phyloP scores from a whole-genome alignment of 2,329 filamentous ascomycete species.

The Myriosclerotinia curreyana region DNA sequence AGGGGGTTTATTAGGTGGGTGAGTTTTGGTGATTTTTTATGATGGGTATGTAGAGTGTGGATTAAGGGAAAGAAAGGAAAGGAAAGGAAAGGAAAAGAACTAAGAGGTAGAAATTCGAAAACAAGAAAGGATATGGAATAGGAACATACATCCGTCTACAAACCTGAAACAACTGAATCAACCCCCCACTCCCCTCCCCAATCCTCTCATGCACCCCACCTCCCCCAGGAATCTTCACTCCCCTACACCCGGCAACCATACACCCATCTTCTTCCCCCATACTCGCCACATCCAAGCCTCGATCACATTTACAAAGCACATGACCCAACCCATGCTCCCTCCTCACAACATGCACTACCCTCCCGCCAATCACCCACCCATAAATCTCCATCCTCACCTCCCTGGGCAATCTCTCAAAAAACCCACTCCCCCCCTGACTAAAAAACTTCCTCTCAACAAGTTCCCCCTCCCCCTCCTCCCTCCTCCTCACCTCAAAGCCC shows the following conservation, averaged over 20 bases:
- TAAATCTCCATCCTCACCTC: slow-evolving; percentile 25
- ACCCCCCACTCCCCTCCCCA: slow-evolving; percentile 6
- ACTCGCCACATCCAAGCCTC: slow-evolving; percentile 15
- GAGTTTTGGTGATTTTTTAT: background rate
- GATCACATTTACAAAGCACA: slow-evolving; percentile 9
- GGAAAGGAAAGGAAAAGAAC: background rate
- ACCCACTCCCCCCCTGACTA: background rate
- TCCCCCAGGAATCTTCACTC: slow-evolving; percentile 25
- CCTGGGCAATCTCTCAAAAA: slow-evolving; percentile 9
- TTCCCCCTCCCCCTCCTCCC: background rate
- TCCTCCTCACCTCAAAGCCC: background rate
- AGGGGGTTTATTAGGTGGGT: background rate
- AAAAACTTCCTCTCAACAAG: background rate
- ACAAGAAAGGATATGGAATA: background rate
- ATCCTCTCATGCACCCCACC: slow-evolving; percentile 1
- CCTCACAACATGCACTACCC: slow-evolving; percentile 28
- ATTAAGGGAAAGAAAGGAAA: background rate
- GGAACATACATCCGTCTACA: slow-evolving; percentile 30
- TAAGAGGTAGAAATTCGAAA: background rate
- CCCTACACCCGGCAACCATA: slow-evolving; percentile 24
- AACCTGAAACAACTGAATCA: slow-evolving; percentile 28
- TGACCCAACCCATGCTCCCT: slow-evolving; percentile 23
- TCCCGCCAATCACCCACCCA: slow-evolving; percentile 26
- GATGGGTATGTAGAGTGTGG: no score
- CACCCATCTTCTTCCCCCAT: slow-evolving; percentile 24